A percentile compares a stretch with the other conserved stretches of the same genome.
phyloP scores from a whole-genome alignment of 1,284 basidiomycete genomes.

The Acaromyces ingoldii region DNA sequence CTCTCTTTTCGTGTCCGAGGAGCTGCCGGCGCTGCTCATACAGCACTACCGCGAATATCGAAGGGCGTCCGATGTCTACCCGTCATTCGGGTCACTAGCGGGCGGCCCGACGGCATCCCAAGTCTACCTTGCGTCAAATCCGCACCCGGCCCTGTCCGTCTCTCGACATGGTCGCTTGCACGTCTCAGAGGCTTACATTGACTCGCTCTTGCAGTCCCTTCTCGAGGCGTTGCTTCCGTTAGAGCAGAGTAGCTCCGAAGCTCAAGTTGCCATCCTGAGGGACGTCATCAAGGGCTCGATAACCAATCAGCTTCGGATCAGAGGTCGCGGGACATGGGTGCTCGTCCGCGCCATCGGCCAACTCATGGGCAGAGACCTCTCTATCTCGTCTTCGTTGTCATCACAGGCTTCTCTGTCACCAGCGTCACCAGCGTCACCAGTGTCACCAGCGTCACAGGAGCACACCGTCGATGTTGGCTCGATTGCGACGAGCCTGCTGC shows the following conservation, averaged over 20 bases:
- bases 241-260: background rate
- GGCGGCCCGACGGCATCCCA: background rate
- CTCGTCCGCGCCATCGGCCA: background rate
- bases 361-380: too few species aligned
- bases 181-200: background rate
- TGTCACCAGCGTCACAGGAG: too few species aligned
- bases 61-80: background rate
- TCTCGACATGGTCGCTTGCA: background rate
- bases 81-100: background rate
- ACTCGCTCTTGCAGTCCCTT: background rate
- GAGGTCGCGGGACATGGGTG: background rate
- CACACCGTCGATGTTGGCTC: too few species aligned
- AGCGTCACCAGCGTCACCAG: too few species aligned
- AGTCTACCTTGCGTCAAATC: background rate
- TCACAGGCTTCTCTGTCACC: too few species aligned
- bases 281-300: background rate
- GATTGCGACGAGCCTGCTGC: too few species aligned
- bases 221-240: background rate
- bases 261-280: background rate
- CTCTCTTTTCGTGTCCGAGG: background rate
- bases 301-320: background rate
- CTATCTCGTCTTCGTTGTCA: too few species aligned
- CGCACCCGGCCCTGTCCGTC: slow-evolving; percentile 1
- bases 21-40: background rate
- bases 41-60: background rate